Conservation (phyloP, 257 asterid genomes). For the Solanum clarkiae region DNA sequence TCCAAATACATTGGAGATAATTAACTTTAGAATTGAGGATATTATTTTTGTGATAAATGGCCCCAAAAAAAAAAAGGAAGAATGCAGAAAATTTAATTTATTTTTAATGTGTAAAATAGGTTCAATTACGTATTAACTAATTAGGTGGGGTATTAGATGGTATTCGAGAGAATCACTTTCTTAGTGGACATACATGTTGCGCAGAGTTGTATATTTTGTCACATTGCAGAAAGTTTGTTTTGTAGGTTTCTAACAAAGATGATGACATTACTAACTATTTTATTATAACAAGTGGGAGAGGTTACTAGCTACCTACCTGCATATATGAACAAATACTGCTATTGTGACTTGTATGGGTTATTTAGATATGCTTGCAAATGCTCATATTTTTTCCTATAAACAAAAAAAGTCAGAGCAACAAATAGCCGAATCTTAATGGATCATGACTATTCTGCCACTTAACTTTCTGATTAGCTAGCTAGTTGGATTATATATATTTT, state of each 20-base stretch:
- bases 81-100: neutral
- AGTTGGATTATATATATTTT: too few species aligned
- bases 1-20: neutral
- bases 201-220: neutral
- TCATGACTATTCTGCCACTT: neutral
- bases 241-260: neutral
- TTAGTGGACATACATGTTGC: neutral
- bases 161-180: neutral
- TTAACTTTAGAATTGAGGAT: neutral
- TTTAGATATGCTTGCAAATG: neutral
- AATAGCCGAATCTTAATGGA: neutral
- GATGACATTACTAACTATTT: neutral
- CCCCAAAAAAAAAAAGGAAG: neutral
- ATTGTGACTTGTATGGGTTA: neutral
- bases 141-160: neutral
- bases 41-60: neutral
- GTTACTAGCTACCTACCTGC: neutral
- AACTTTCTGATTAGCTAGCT: too few species aligned
- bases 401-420: neutral
- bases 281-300: neutral
- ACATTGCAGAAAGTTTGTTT: slow-evolving; percentile 7
- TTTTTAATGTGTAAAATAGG: neutral
- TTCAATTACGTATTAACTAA: neutral
- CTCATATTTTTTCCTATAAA: neutral
- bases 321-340: neutral